These are phyloP conservation scores for Dictyostelium firmibasis DNA, from an alignment of 78 protist genomes.

Conservation along the genomic window DNA sequence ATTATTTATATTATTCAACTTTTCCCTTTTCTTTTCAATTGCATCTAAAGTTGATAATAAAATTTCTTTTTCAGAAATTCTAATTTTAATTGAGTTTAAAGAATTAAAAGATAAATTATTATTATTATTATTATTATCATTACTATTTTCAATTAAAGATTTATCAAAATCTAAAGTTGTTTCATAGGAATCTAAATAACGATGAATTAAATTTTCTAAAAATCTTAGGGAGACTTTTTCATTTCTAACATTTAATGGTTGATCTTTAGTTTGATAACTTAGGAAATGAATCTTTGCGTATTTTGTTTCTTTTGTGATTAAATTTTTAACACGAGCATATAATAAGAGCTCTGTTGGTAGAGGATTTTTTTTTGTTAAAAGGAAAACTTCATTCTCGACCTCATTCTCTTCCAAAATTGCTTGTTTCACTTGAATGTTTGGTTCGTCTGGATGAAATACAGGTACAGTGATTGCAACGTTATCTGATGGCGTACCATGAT, in stretches of 20 bases:
- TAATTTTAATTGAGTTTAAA: slow-evolving; percentile 5
- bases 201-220: background rate
- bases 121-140: background rate
- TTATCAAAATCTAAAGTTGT: slow-evolving; percentile 16
- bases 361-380: background rate
- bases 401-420: background rate
- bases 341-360: slow-evolving; percentile 1
- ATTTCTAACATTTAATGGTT: slow-evolving; percentile 3
- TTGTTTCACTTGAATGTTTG: background rate
- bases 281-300: background rate
- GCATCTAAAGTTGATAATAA: background rate
- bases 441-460: background rate
- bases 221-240: slow-evolving; percentile 34
- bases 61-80: slow-evolving; percentile 13
- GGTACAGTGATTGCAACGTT: background rate
- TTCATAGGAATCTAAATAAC: slow-evolving; percentile 13
- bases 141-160: background rate
- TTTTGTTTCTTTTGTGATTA: background rate
- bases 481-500: background rate
- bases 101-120: background rate
- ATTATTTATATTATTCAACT: background rate
- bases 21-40: background rate
- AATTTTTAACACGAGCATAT: slow-evolving; percentile 28
- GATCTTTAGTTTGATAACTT: background rate
- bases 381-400: background rate